Evolutionary conservation across 148 eudicot genomes (phyloP).

Genomic region (Pharnaceum exiguum): DNA sequence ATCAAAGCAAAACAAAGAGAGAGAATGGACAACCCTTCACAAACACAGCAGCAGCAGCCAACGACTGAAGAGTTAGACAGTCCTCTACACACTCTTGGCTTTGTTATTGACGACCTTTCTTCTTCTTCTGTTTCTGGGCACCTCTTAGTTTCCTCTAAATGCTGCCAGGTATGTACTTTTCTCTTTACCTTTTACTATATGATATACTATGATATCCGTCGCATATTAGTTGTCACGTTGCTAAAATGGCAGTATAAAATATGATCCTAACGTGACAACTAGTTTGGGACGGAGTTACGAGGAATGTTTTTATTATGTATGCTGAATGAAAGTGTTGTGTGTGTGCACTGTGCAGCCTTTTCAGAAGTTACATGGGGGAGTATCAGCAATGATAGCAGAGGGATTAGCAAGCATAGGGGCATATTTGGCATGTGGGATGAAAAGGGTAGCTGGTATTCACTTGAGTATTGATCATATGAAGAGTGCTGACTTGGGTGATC

Average conservation of each 20-base stretch:
- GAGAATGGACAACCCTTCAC: too few relatives aligned
- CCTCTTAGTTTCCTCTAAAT: slow-evolving; percentile 17
- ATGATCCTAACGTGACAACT: too few relatives aligned
- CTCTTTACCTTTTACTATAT: not conserved
- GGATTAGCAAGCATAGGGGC: slow-evolving; percentile 64
- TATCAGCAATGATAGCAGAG: slow-evolving; percentile 62
- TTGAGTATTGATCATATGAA: slow-evolving; percentile 51
- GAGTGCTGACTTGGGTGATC: slow-evolving; percentile 54
- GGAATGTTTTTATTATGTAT: too few relatives aligned
- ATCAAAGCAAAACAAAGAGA: too few relatives aligned
- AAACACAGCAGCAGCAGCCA: too few relatives aligned
- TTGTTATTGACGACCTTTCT: slow-evolving; percentile 15
- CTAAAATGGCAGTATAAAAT: too few relatives aligned
- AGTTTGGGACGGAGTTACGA: too few relatives aligned
- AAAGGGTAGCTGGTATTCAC: slow-evolving; percentile 53
- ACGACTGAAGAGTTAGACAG: slow-evolving; percentile 17
- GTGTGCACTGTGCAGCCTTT: slow-evolving; percentile 32
- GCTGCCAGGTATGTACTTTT: slow-evolving; percentile 24
- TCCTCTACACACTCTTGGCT: slow-evolving; percentile 21
- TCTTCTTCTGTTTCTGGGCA: slow-evolving; percentile 18
- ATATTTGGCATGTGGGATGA: slow-evolving; percentile 45
- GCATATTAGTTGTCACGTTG: too few relatives aligned
- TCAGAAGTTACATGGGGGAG: slow-evolving; percentile 64
- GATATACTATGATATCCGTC: too few relatives aligned
- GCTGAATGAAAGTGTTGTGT: not conserved